These are phyloP conservation scores for Loxodes magnus DNA, from an alignment of 73 alveolate genomes.

Conservation along the genomic window DNA sequence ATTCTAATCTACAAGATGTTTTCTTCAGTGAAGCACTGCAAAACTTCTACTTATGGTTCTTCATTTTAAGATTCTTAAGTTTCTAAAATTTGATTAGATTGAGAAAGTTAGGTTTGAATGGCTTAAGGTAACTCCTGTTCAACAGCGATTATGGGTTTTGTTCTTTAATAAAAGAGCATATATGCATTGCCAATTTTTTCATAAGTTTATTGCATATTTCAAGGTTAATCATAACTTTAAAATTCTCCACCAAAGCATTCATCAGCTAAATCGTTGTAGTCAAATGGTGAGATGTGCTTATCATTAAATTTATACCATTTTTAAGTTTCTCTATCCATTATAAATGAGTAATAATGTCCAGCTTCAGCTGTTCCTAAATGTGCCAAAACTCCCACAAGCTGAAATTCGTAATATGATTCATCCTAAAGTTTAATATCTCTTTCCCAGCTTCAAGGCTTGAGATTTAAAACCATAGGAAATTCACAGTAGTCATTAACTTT, in stretches of 20 bases:
- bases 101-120: too few relatives aligned
- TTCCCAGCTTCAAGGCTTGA: conserved; percentile 85
- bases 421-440: conserved; percentile 62
- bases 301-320: conserved; percentile 10
- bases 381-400: conserved; percentile 76
- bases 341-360: conserved; percentile 10
- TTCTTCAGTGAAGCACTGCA: background rate
- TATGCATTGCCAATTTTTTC: conserved; percentile 76
- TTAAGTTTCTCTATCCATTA: conserved; percentile 13
- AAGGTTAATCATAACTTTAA: conserved; percentile 11
- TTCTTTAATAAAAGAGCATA: conserved; percentile 83
- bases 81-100: too few relatives aligned
- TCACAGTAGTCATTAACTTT: conserved; percentile 91
- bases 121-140: too few relatives aligned
- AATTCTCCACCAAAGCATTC: conserved; percentile 81
- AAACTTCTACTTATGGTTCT: background rate
- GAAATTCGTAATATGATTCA: conserved; percentile 18
- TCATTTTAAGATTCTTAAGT: too few relatives aligned
- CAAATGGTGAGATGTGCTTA: conserved; percentile 42
- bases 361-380: conserved; percentile 32
- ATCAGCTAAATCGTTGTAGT: conserved; percentile 72
- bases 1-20: background rate
- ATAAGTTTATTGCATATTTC: conserved; percentile 20
- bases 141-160: conserved; percentile 10
- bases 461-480: conserved; percentile 84